A percentile compares a stretch with the other conserved stretches of the same genome.
Conservation (phyloP, 495 filamentous ascomycete species). For the Aspergillus incahuasiensis region DNA sequence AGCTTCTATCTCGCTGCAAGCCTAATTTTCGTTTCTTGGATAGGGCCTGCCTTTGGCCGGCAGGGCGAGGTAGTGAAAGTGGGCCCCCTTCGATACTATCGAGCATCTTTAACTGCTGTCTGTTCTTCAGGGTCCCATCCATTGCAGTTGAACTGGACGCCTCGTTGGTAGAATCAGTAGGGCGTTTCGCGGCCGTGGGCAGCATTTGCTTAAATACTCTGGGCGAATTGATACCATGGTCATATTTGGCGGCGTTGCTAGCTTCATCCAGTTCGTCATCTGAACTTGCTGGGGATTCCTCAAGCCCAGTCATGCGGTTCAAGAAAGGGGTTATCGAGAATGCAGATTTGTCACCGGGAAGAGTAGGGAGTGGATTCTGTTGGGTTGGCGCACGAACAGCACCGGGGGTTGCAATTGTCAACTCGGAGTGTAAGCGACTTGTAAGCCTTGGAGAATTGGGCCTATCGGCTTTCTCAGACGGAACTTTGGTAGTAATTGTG, state of each 20-base stretch:
- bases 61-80: neutral
- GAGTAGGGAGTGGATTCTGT: constrained; percentile 45
- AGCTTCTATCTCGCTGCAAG: constrained; percentile 53
- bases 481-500: constrained; percentile 12
- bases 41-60: constrained; percentile 47
- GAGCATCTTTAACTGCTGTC: neutral
- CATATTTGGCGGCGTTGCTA: neutral
- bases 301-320: constrained; percentile 62
- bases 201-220: neutral
- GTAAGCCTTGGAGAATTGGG: constrained; percentile 35
- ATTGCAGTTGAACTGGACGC: neutral
- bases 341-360: constrained; percentile 75
- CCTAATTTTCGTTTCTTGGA: constrained; percentile 75
- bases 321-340: constrained; percentile 93
- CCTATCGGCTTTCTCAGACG: constrained; percentile 17
- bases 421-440: constrained; percentile 43
- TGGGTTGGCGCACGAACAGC: constrained; percentile 54
- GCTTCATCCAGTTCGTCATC: constrained; percentile 29
- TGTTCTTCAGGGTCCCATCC: neutral
- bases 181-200: neutral
- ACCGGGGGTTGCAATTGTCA: constrained; percentile 63
- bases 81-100: constrained; percentile 5
- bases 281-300: constrained; percentile 38
- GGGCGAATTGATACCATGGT: neutral
- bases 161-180: neutral